Evolutionary conservation across 2,329 filamentous ascomycete genomes (phyloP).

Genomic region (Hypoxylon sp.): DNA sequence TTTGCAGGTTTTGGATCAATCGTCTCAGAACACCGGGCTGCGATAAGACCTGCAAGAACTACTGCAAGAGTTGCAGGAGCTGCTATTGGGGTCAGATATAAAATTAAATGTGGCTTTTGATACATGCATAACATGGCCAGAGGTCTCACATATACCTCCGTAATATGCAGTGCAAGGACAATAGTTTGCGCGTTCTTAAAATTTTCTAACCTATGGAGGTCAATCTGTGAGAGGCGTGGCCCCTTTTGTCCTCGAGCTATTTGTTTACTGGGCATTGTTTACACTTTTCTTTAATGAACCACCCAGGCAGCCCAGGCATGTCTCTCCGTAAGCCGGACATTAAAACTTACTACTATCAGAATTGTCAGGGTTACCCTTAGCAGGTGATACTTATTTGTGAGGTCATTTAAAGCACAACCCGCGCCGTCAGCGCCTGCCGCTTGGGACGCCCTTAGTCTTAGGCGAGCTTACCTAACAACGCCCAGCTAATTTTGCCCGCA

Average conservation of each 20-base stretch:
- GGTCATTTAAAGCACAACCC: slow-evolving; percentile 40
- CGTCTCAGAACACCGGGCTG: background rate
- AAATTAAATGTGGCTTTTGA: slow-evolving; percentile 15
- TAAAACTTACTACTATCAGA: slow-evolving; percentile 34
- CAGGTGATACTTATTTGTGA: slow-evolving; percentile 27
- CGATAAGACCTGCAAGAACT: background rate
- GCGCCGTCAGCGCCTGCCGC: slow-evolving; percentile 22
- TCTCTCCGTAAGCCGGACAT: slow-evolving; percentile 37
- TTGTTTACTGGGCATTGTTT: slow-evolving; percentile 37
- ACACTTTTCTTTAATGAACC: slow-evolving; percentile 16
- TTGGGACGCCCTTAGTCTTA: slow-evolving; percentile 5
- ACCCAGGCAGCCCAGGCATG: background rate
- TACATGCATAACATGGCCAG: slow-evolving; percentile 27
- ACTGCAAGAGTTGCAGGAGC: background rate
- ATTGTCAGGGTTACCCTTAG: slow-evolving; percentile 36
- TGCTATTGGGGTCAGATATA: background rate
- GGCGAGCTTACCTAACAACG: slow-evolving; percentile 37
- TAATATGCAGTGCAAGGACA: slow-evolving; percentile 27
- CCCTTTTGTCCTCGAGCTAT: slow-evolving; percentile 16
- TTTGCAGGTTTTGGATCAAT: background rate
- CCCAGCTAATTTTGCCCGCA: slow-evolving; percentile 33
- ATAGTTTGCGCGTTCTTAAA: slow-evolving; percentile 12
- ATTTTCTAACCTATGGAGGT: slow-evolving; percentile 16
- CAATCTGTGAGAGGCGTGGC: slow-evolving; percentile 11
- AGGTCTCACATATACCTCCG: slow-evolving; percentile 35